Percentiles rank a stretch among this genome's conserved stretches.
Conservation (phyloP, 1,284 basidiomycete genomes). For the Pseudozyma pruni region DNA sequence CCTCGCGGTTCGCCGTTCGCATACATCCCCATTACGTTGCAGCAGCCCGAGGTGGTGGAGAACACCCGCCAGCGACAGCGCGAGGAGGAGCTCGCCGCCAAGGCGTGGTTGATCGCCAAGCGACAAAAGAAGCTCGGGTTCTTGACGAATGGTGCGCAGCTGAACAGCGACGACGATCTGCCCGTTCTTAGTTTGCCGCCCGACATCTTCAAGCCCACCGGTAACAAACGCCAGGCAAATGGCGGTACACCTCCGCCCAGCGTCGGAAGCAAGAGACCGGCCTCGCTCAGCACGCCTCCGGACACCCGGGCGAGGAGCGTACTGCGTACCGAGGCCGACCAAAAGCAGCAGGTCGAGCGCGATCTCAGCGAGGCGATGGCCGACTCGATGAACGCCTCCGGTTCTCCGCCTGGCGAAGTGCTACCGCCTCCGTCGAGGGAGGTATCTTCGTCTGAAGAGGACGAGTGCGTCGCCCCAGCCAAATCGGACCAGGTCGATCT, state of each 20-base stretch:
- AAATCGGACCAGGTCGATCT: constrained; percentile 26
- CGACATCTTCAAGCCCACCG: constrained; percentile 19
- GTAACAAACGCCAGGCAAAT: not conserved
- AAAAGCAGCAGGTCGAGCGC: constrained; percentile 20
- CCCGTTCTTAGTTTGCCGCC: constrained; percentile 35
- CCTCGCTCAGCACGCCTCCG: constrained; percentile 40
- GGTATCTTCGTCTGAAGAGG: constrained; percentile 26
- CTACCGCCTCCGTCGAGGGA: constrained; percentile 8
- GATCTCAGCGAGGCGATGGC: constrained; percentile 38
- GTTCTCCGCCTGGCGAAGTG: constrained; percentile 12
- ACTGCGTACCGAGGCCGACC: constrained; percentile 14
- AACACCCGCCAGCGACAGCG: constrained; percentile 49
- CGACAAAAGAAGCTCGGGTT: constrained; percentile 6
- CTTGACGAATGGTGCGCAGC: not conserved
- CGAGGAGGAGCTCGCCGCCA: constrained; percentile 42
- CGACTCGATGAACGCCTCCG: constrained; percentile 23
- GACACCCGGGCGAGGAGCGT: constrained; percentile 24
- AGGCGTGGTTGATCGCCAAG: constrained; percentile 42
- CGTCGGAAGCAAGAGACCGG: constrained; percentile 34
- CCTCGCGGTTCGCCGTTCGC: constrained; percentile 59
- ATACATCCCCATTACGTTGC: constrained; percentile 62
- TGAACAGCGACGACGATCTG: constrained; percentile 27
- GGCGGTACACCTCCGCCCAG: not conserved
- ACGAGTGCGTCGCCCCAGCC: not conserved
- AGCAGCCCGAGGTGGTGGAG: constrained; percentile 54